phyloP scores from a whole-genome alignment of 2,329 filamentous ascomycete genomes.

The Fusarium phyllophilum region DNA sequence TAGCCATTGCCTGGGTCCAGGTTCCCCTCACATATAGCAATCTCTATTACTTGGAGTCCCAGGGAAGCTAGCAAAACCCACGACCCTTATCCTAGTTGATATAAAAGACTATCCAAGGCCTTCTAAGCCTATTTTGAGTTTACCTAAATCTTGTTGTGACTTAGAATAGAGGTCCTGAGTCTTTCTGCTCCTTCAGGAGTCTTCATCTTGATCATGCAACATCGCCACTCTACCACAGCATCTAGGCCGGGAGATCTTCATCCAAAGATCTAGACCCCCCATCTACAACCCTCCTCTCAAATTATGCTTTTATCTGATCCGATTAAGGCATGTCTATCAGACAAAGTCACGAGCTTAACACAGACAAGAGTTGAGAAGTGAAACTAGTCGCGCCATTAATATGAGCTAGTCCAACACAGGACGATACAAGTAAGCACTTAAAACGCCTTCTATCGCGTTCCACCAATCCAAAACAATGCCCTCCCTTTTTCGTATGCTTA shows the following conservation, averaged over 20 bases:
- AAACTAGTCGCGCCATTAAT: background rate
- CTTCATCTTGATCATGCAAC: background rate
- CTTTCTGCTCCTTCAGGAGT: background rate
- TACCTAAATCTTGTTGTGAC: background rate
- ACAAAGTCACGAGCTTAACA: background rate
- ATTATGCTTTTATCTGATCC: background rate
- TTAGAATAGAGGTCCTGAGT: background rate
- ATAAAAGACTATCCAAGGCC: background rate
- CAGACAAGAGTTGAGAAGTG: background rate
- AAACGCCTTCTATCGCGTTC: background rate
- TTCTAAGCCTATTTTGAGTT: too few species aligned
- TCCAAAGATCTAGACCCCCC: background rate
- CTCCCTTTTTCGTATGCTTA: constrained; percentile 1
- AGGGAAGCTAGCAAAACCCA: too few species aligned
- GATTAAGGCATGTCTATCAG: background rate
- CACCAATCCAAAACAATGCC: background rate
- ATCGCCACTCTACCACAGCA: background rate
- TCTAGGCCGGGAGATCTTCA: background rate
- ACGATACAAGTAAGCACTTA: constrained; percentile 18
- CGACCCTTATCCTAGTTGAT: background rate
- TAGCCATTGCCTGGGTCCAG: background rate
- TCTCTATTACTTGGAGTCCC: background rate
- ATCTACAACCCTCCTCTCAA: background rate
- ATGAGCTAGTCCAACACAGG: background rate
- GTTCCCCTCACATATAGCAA: background rate